Base-by-base conservation (phyloP, 768 basidiomycete species). In the Clitopilus passeckerianus region DNA sequence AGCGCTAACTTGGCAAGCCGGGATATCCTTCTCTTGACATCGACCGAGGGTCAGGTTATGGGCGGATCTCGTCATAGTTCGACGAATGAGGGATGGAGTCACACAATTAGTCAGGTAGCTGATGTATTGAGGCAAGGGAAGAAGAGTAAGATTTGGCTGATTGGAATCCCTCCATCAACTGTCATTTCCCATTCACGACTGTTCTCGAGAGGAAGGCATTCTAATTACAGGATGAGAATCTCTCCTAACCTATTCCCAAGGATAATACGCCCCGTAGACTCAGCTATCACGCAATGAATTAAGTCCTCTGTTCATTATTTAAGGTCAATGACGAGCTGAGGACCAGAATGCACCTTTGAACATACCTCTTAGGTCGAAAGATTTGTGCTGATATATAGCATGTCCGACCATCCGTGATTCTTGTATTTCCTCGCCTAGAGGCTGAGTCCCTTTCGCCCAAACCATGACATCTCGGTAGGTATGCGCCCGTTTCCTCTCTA, bases 401-500 rank as follows among this genome's bases (percentile, higher is more conserved):
- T 44, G 71, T 69, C 56, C 77, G 69, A 23, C 69, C 68, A 24
- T 53, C 27, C 27, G 27, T 30, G 27, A 30, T 7, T 30, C 27
- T 7, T 30, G 27, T 30, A 3, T 30, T 15, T 50, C 53, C 5
- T 59, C 59, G 57, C 54, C 62, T 57, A 54, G 60, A 55, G 24
- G 55, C 58, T 43, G 41, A 18, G 34, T 56, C 35, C 53, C 61
- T 34, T 59, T 59, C 20, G 34, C 37, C 77, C 82, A 83, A 1
- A 79, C 77, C 33, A 80, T 71, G 1, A 85, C 73, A 41, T 80
- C 74, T 34, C 81, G 65, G n/a, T 68, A 56, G 15, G 75, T 76
- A 54, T 71, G 78, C 14, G 74, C 71, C 30, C 77, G 68, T 63
- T 72, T 73, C 16, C 84, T 74, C 67, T 85, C 82, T 5, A 85